phyloP scores from a whole-genome alignment of 176 grass and related monocot species.

The Pharus latifolius region DNA sequence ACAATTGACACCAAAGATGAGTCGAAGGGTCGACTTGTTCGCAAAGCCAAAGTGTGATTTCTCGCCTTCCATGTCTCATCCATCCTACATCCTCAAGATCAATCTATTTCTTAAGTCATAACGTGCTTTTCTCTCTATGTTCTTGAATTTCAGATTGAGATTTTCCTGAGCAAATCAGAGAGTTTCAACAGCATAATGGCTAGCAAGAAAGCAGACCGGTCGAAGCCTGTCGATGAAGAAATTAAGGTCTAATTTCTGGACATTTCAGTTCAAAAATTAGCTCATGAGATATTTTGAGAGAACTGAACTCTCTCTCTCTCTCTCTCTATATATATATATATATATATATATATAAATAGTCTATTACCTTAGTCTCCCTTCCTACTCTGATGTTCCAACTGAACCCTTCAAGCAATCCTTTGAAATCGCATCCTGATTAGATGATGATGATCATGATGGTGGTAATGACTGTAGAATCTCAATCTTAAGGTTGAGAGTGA shows the following conservation, averaged over 20 bases:
- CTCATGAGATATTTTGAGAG: too few species aligned
- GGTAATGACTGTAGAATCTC: neutral
- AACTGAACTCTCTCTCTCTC: too few species aligned
- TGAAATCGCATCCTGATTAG: conserved; percentile 5
- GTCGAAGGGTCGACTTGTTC: conserved; percentile 64
- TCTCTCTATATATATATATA: too few species aligned
- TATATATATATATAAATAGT: too few species aligned
- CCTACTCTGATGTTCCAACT: conserved; percentile 1
- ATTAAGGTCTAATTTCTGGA: conserved; percentile 22
- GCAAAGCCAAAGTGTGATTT: conserved; percentile 75
- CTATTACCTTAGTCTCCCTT: too few species aligned
- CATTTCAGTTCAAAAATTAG: too few species aligned
- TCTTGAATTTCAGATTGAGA: conserved; percentile 70
- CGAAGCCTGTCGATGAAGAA: conserved; percentile 33
- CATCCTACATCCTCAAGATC: neutral
- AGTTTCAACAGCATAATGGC: conserved; percentile 56
- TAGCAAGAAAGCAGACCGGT: conserved; percentile 36
- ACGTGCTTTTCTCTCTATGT: neutral
- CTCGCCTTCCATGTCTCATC: neutral
- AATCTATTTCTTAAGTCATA: neutral
- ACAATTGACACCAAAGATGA: conserved; percentile 78
- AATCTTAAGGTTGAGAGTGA: neutral
- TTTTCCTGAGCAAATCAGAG: conserved; percentile 65
- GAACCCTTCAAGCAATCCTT: neutral
- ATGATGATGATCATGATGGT: conserved; percentile 5